Conservation (phyloP, 1,284 basidiomycete genomes). For the Vanrija sp. region DNA sequence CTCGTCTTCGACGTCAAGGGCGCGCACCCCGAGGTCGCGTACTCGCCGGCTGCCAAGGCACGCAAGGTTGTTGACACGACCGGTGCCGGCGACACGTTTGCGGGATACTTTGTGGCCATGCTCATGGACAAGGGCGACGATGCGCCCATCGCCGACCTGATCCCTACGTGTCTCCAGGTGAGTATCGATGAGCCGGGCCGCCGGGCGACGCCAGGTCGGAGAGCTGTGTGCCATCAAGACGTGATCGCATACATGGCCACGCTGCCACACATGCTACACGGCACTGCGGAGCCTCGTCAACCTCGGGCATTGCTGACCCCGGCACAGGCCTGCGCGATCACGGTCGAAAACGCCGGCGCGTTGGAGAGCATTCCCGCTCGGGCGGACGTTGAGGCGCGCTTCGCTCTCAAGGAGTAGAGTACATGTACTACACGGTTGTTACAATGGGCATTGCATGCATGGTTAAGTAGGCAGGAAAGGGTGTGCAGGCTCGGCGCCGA, state of each 20-base stretch:
- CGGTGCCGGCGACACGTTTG: slow-evolving; percentile 50
- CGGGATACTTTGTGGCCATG: slow-evolving; percentile 47
- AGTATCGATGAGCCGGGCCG: not conserved
- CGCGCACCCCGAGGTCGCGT: not conserved
- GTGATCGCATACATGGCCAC: no score
- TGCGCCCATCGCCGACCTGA: slow-evolving; percentile 7
- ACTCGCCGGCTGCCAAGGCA: slow-evolving; percentile 8
- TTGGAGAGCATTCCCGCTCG: slow-evolving; percentile 21
- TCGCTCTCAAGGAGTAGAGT: slow-evolving; percentile 1
- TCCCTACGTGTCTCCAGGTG: slow-evolving; percentile 13
- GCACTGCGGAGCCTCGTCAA: no score
- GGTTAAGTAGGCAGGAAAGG: no score
- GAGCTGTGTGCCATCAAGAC: no score
- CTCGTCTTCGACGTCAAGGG: slow-evolving; percentile 4
- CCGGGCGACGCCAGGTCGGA: no score
- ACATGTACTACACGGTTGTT: no score
- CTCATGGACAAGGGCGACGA: slow-evolving; percentile 32
- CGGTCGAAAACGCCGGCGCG: slow-evolving; percentile 17
- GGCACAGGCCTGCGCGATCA: slow-evolving; percentile 11
- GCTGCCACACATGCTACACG: no score
- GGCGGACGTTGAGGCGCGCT: slow-evolving; percentile 11
- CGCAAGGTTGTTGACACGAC: slow-evolving; percentile 41
- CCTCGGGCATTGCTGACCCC: not conserved
- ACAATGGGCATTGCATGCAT: no score
- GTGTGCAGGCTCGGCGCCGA: no score